Percentiles rank a stretch among this genome's conserved stretches.
Conservation (phyloP, 2,329 filamentous ascomycete species). For the Monosporascus sp. region DNA sequence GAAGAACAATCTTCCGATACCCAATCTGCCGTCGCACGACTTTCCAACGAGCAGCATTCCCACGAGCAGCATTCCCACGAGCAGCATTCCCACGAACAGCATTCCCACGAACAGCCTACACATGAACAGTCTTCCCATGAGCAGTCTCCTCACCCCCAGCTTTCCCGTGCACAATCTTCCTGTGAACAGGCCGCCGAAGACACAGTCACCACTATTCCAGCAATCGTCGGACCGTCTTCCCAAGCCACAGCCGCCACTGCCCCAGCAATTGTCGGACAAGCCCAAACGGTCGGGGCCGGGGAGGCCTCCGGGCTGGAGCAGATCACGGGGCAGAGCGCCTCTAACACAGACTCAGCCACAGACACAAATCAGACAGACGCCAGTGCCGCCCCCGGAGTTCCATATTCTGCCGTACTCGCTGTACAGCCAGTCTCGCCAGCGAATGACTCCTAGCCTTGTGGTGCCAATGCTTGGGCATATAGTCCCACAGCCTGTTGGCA, state of each 20-base stretch:
- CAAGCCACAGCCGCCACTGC: neutral
- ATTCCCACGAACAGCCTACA: no score
- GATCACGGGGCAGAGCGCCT: neutral
- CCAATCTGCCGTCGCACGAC: neutral
- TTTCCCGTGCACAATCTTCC: no score
- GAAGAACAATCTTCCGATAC: neutral
- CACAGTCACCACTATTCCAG: neutral
- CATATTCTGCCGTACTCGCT: constrained; percentile 1
- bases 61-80: neutral
- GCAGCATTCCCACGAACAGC: neutral
- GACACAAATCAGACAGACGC: neutral
- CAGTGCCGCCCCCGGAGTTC: neutral
- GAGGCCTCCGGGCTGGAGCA: neutral
- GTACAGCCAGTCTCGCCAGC: neutral
- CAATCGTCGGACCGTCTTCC: neutral
- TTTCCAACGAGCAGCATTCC: neutral
- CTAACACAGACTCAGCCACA: neutral
- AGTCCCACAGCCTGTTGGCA: neutral
- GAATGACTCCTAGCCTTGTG: constrained; percentile 5
- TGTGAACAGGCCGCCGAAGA: no score
- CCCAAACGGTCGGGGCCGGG: neutral
- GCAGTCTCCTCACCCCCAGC: no score
- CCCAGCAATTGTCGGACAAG: neutral
- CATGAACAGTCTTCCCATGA: no score
- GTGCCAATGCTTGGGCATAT: constrained; percentile 1